These are phyloP conservation scores for Solanum virginianum DNA, from an alignment of 257 asterid genomes.

Conservation along the genomic window DNA sequence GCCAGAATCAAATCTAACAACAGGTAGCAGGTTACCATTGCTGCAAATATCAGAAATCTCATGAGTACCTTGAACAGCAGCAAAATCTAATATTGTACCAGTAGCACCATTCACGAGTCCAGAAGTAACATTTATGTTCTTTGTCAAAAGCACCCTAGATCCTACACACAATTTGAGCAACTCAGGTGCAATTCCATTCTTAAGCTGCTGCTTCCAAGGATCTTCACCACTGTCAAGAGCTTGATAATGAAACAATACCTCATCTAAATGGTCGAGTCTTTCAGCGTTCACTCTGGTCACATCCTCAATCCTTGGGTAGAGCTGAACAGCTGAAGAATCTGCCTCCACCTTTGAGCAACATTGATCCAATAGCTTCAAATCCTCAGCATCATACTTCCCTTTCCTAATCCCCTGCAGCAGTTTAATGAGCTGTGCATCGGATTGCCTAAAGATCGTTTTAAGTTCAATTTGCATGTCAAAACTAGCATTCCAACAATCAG, in stretches of 20 bases:
- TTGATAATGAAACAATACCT: constrained; percentile 27
- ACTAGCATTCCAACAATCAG: constrained; percentile 52
- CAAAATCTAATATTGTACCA: constrained; percentile 39
- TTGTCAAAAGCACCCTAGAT: constrained; percentile 56
- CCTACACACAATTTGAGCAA: constrained; percentile 47
- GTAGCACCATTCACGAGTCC: constrained; percentile 72
- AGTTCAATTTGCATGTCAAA: constrained; percentile 55
- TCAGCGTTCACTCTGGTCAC: constrained; percentile 45
- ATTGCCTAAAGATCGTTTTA: constrained; percentile 45
- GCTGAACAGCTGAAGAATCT: constrained; percentile 56
- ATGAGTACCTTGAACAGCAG: constrained; percentile 2
- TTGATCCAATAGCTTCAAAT: constrained; percentile 39
- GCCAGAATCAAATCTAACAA: constrained; percentile 69
- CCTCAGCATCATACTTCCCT: constrained; percentile 30
- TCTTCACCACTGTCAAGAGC: constrained; percentile 42
- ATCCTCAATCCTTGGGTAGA: constrained; percentile 48
- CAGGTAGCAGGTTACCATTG: constrained; percentile 39
- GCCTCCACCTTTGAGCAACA: constrained; percentile 41
- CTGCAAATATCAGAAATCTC: constrained; percentile 17
- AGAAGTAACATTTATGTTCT: constrained; percentile 22
- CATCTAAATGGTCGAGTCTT: constrained; percentile 20
- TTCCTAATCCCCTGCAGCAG: constrained; percentile 50
- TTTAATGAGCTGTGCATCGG: constrained; percentile 35
- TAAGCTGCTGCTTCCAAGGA: constrained; percentile 34
- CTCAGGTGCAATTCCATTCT: constrained; percentile 47